Evolutionary conservation across 768 basidiomycete genomes (phyloP), one percentile per base, ranked within the genome.

Genomic region (Suillus variegatus): DNA sequence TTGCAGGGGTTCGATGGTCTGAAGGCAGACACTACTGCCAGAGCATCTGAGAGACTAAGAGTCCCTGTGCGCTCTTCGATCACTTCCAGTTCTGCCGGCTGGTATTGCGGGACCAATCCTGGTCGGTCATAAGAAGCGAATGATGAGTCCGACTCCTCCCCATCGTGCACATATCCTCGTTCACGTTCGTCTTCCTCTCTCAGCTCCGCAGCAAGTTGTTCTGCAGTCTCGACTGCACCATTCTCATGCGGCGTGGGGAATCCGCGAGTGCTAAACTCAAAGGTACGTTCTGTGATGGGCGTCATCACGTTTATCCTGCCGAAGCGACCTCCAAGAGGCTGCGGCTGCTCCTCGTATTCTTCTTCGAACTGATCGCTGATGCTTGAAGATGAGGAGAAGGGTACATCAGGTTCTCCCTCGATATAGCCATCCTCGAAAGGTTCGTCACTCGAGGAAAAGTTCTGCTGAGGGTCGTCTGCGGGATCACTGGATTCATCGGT

Each of bases 221-320:
- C 84, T 44, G 83, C 88, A 3, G 80, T 81, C 61, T 82, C 76
- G 2, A 80, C 76, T 20, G 86, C 86, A 57, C 81, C 79, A 40
- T 76, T 71, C 62, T 82, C 80, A 75, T 73, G 70, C 68, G 80
- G 66, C 65, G 77, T 71, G 55, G 78, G 76, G 47, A 78, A 70
- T 28, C 75, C 75, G 65, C 86, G 81, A 18, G 87, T 90, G 69
- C 87, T 90, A 74, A 82, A 96, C 76, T 99, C 97, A 71, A 86
- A 86, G 12, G 97, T 99, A 49, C 96, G 84, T 77, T 99, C 97
- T 14, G 94, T 94, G 76, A 99, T 98, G 3, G 97, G 97, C 10
- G 97, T 99, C 95, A 99, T 95, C 64, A 96, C 89, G 72, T 92
- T 89, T 78, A 98, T 92, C 65, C 85, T 82, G 43, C 91, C 92